phyloP scores from a whole-genome alignment of 805 yeast genomes.

The Candida germanica region DNA sequence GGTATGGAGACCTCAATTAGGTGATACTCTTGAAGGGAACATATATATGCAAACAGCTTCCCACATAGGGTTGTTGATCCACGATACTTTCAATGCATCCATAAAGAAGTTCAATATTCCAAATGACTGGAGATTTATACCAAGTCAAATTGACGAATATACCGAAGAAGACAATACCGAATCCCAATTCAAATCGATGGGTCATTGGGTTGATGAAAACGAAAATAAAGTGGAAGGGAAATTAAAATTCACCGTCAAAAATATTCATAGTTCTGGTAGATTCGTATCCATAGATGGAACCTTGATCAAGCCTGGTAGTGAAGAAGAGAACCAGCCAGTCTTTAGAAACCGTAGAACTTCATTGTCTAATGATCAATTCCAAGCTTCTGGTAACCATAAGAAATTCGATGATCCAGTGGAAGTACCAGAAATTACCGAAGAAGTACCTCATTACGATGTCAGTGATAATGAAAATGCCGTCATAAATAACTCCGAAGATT shows the following conservation, averaged over 20 bases:
- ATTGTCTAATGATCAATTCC: slow-evolving; percentile 18
- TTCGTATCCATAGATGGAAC: slow-evolving; percentile 90
- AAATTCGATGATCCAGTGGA: slow-evolving; percentile 36
- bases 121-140: slow-evolving; percentile 78
- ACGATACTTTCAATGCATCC: slow-evolving; percentile 93
- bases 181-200: slow-evolving; percentile 53
- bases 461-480: slow-evolving; percentile 22
- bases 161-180: slow-evolving; percentile 21
- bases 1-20: slow-evolving; percentile 88
- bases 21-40: slow-evolving; percentile 83
- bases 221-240: slow-evolving; percentile 81
- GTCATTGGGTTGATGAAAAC: slow-evolving; percentile 81
- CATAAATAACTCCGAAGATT: slow-evolving; percentile 23
- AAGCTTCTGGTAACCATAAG: slow-evolving; percentile 30
- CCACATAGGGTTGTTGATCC: slow-evolving; percentile 86
- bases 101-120: slow-evolving; percentile 86
- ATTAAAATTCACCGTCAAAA: slow-evolving; percentile 68
- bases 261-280: slow-evolving; percentile 73
- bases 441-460: slow-evolving; percentile 17
- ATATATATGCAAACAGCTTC: slow-evolving; percentile 91
- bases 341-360: slow-evolving; percentile 36
- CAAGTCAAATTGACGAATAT: slow-evolving; percentile 60
- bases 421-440: slow-evolving; percentile 3
- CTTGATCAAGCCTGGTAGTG: slow-evolving; percentile 56
- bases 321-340: slow-evolving; percentile 54